A percentile compares a stretch with the other conserved stretches of the same genome.
phyloP scores from a whole-genome alignment of 177 flowering plant genomes.

The Vitis hybrid region DNA sequence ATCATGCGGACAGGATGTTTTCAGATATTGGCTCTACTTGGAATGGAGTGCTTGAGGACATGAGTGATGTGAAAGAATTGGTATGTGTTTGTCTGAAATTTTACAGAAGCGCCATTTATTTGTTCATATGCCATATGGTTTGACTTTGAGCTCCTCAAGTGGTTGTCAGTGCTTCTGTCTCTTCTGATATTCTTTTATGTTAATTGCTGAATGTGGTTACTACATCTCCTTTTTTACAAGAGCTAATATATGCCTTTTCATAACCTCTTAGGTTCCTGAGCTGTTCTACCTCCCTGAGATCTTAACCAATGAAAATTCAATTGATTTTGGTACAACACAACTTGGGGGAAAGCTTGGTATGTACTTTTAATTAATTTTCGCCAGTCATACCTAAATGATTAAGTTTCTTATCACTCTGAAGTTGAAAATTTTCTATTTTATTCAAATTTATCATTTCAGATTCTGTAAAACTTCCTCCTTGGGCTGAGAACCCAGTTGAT shows the following conservation, averaged over 20 bases:
- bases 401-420: background rate
- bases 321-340: constrained; percentile 95
- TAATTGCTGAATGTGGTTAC: too few species aligned
- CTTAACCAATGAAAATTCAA: constrained; percentile 77
- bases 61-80: constrained; percentile 99
- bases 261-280: constrained; percentile 81
- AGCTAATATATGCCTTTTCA: constrained; percentile 5
- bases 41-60: constrained; percentile 95
- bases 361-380: constrained; percentile 5
- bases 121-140: background rate
- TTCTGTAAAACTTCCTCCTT: constrained; percentile 85
- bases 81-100: constrained; percentile 38
- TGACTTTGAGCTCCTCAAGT: too few species aligned
- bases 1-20: constrained; percentile 99
- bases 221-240: background rate
- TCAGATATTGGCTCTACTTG: constrained; percentile 87
- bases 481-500: constrained; percentile 91
- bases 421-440: background rate
- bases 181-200: too few species aligned
- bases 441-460: constrained; percentile 36
- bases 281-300: constrained; percentile 93
- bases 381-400: background rate
- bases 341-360: constrained; percentile 89
- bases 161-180: too few species aligned
- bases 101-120: background rate